Percentiles rank a stretch among this genome's conserved stretches.
phyloP scores from a whole-genome alignment of 768 basidiomycete genomes.

The Mycena alexandri region DNA sequence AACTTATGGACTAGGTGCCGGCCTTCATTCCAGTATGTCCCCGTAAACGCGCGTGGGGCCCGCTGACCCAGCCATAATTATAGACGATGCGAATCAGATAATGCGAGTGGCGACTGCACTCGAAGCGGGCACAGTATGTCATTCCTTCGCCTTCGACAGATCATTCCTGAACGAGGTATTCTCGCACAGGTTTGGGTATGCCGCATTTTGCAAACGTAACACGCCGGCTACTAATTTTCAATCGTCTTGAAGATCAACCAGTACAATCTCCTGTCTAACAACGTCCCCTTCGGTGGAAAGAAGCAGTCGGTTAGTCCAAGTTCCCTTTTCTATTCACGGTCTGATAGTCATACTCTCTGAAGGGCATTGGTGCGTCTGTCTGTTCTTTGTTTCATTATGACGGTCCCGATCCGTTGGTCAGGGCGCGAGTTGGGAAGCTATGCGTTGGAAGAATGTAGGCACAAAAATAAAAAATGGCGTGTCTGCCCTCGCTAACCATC shows the following conservation, averaged over 20 bases:
- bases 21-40: conserved; percentile 84
- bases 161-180: conserved; percentile 25
- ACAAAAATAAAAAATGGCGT: conserved; percentile 37
- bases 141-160: conserved; percentile 26
- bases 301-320: conserved; percentile 81
- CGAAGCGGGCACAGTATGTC: conserved; percentile 87
- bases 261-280: conserved; percentile 85
- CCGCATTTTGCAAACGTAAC: background rate
- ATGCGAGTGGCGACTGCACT: conserved; percentile 89
- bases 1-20: conserved; percentile 92
- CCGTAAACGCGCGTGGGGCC: conserved; percentile 9
- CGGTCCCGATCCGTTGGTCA: conserved; percentile 44
- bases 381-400: background rate
- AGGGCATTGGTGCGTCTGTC: conserved; percentile 27
- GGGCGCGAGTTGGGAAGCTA: conserved; percentile 91
- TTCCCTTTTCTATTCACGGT: conserved; percentile 18
- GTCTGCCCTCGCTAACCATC: conserved; percentile 42
- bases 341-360: conserved; percentile 10
- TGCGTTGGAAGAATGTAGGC: conserved; percentile 80
- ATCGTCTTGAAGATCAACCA: conserved; percentile 69
- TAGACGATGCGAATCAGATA: conserved; percentile 87
- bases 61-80: conserved; percentile 34
- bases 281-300: conserved; percentile 96
- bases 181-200: conserved; percentile 75
- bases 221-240: background rate